These are phyloP conservation scores for Aeminium ludgeri DNA, from an alignment of 495 filamentous ascomycete species.

Conservation along the genomic window DNA sequence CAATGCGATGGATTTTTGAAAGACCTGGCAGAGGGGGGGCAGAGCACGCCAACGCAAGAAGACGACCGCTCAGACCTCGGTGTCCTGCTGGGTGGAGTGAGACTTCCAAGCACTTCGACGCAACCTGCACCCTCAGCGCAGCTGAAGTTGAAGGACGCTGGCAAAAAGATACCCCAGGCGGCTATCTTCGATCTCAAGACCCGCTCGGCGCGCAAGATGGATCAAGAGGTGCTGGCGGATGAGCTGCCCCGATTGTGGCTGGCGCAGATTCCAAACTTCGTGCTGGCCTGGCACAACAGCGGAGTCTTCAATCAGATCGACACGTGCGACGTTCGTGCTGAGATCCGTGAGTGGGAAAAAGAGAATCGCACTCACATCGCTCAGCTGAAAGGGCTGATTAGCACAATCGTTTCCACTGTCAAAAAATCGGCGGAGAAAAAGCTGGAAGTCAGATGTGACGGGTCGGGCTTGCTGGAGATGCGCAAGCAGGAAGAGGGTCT, in stretches of 20 bases:
- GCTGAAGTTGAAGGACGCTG: background rate
- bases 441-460: background rate
- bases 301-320: constrained; percentile 40
- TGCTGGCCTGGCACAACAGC: constrained; percentile 39
- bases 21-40: background rate
- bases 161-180: constrained; percentile 26
- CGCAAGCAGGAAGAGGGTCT: background rate
- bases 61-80: background rate
- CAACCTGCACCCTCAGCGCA: no score
- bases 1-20: constrained; percentile 44
- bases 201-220: constrained; percentile 26
- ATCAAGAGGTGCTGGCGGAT: constrained; percentile 27
- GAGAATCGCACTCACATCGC: background rate
- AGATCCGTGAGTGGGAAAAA: constrained; percentile 38
- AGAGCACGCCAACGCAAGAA: background rate
- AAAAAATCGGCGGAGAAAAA: background rate
- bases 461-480: background rate
- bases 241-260: constrained; percentile 43
- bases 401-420: no score
- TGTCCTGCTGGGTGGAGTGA: background rate
- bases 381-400: no score
- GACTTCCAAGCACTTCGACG: no score
- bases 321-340: constrained; percentile 28
- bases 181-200: constrained; percentile 56
- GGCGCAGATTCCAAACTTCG: constrained; percentile 41